A percentile compares a stretch with the other conserved stretches of the same genome.
Evolutionary conservation across 441 rosid genomes (phyloP).

Genomic region (Breynia disticha): DNA sequence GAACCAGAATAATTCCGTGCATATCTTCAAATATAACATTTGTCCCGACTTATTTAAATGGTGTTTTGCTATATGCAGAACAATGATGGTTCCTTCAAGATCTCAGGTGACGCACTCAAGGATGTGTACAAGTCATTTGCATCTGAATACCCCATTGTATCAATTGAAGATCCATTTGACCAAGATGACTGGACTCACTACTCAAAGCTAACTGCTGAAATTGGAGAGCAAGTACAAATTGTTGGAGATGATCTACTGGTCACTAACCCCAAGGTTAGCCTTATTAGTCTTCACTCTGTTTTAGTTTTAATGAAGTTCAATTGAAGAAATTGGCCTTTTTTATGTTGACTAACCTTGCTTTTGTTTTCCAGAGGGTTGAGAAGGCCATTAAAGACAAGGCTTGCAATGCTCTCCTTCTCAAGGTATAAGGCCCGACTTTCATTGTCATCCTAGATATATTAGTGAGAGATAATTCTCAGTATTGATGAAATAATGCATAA

Average conservation of each 20-base stretch:
- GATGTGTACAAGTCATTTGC: slow-evolving; percentile 86
- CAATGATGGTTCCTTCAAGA: slow-evolving; percentile 80
- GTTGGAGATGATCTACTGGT: slow-evolving; percentile 97
- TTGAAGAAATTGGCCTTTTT: not conserved
- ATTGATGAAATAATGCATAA: too few relatives aligned
- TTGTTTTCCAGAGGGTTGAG: slow-evolving; percentile 63
- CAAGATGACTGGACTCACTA: slow-evolving; percentile 98
- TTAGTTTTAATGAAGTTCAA: too few relatives aligned
- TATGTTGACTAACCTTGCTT: not conserved
- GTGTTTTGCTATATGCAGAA: slow-evolving; percentile 27
- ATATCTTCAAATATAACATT: too few relatives aligned
- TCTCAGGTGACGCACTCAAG: slow-evolving; percentile 77
- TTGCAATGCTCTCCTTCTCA: slow-evolving; percentile 95
- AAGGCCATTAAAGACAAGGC: slow-evolving; percentile 80
- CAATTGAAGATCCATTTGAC: slow-evolving; percentile 96
- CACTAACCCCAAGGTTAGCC: slow-evolving; percentile 89
- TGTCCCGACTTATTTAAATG: not conserved
- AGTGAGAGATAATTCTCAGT: not conserved
- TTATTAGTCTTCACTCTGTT: not conserved
- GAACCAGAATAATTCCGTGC: too few relatives aligned
- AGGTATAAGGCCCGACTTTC: slow-evolving; percentile 31
- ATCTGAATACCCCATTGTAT: slow-evolving; percentile 84
- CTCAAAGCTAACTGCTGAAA: slow-evolving; percentile 59
- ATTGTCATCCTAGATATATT: not conserved
- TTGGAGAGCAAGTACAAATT: slow-evolving; percentile 70